A percentile compares a stretch with the other conserved stretches of the same genome.
Conservation (phyloP, 2,329 filamentous ascomycete species). For the Fusarium domesticum region DNA sequence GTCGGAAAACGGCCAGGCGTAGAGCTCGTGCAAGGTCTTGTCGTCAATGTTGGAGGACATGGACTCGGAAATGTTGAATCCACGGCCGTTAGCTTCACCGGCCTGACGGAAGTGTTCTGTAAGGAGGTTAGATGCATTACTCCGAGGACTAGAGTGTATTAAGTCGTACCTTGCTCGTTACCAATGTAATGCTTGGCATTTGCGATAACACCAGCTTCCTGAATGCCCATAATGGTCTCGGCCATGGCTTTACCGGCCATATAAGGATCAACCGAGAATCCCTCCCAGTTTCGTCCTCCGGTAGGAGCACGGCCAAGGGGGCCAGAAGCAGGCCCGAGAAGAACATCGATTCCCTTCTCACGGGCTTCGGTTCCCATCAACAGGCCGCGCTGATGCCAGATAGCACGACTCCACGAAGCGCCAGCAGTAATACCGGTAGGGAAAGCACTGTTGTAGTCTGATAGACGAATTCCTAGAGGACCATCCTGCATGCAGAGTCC, state of each 20-base stretch:
- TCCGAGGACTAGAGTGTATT: slow-evolving; percentile 3
- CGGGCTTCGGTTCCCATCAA: slow-evolving; percentile 60
- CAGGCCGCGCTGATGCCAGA: slow-evolving; percentile 55
- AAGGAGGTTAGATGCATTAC: neutral
- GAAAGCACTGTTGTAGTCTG: slow-evolving; percentile 80
- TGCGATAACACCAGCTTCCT: slow-evolving; percentile 77
- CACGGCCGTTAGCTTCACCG: slow-evolving; percentile 49
- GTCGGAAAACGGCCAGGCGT: slow-evolving; percentile 76
- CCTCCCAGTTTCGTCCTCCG: slow-evolving; percentile 62
- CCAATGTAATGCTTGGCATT: slow-evolving; percentile 74
- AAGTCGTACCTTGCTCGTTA: slow-evolving; percentile 60
- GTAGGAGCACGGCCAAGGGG: slow-evolving; percentile 46
- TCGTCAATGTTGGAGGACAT: slow-evolving; percentile 65
- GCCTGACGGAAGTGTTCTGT: slow-evolving; percentile 68
- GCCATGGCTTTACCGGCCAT: slow-evolving; percentile 70
- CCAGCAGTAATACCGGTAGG: slow-evolving; percentile 74
- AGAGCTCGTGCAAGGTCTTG: slow-evolving; percentile 71
- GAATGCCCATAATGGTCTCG: slow-evolving; percentile 74
- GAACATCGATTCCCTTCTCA: slow-evolving; percentile 73
- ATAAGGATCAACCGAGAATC: slow-evolving; percentile 68
- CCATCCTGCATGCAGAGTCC: slow-evolving; percentile 84
- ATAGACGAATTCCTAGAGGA: slow-evolving; percentile 72
- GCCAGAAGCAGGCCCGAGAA: slow-evolving; percentile 52
- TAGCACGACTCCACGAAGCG: slow-evolving; percentile 73
- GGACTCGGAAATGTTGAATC: slow-evolving; percentile 60